Percentiles rank a stretch among this genome's conserved stretches.
Evolutionary conservation across 306 rosid genomes (phyloP).

Genomic region (Fagus crenata): DNA sequence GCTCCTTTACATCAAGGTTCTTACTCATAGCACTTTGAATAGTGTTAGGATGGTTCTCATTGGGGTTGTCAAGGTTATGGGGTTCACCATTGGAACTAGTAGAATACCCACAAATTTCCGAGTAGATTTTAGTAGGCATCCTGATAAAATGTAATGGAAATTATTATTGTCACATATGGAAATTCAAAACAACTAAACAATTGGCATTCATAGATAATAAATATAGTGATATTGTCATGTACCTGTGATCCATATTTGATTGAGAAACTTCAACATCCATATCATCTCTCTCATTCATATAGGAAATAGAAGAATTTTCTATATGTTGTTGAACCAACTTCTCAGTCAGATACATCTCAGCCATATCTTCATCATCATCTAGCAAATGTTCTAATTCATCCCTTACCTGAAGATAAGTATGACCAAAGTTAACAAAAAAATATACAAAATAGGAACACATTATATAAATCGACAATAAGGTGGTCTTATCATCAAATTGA

Average conservation of each 20-base stretch:
- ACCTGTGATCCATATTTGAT: conserved; percentile 52
- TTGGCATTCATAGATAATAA: no score
- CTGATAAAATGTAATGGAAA: conserved; percentile 29
- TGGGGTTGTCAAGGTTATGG: conserved; percentile 28
- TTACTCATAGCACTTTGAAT: conserved; percentile 31
- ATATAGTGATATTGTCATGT: background rate
- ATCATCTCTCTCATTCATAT: conserved; percentile 32
- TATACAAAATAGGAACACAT: no score
- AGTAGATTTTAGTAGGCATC: conserved; percentile 53
- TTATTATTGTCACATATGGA: background rate
- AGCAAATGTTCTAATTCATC: conserved; percentile 76
- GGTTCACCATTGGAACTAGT: background rate
- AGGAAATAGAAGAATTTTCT: conserved; percentile 41
- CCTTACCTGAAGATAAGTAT: conserved; percentile 43
- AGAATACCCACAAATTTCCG: conserved; percentile 43
- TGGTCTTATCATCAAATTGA: no score
- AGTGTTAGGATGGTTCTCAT: conserved; percentile 21
- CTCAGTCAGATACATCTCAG: conserved; percentile 78
- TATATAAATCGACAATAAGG: no score
- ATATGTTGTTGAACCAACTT: conserved; percentile 51
- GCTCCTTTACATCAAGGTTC: conserved; percentile 64
- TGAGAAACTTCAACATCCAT: conserved; percentile 36
- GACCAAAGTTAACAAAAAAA: background rate
- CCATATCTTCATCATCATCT: conserved; percentile 86
- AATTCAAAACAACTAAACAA: no score